Evolutionary conservation across 2,329 filamentous ascomycete genomes (phyloP).

Genomic region (Alternaria postmessia): DNA sequence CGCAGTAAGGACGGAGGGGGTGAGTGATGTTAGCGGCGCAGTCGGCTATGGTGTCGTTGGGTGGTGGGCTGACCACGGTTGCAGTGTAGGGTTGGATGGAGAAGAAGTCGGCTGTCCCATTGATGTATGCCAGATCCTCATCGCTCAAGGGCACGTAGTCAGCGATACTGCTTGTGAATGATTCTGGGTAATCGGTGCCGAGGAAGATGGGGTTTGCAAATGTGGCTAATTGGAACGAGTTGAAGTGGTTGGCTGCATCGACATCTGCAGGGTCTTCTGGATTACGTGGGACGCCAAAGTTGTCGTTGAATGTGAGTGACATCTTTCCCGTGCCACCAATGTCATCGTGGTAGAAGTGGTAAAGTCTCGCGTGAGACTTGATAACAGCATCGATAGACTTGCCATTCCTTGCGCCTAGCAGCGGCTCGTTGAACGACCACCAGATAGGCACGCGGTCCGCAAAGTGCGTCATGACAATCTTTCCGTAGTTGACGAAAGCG

Average conservation of each 20-base stretch:
- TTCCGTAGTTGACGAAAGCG: conserved; percentile 63
- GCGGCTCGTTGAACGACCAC: conserved; percentile 64
- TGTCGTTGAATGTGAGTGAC: conserved; percentile 59
- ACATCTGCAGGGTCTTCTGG: conserved; percentile 54
- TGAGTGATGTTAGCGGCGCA: conserved; percentile 60
- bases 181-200: conserved; percentile 59
- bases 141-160: conserved; percentile 58
- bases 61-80: conserved; percentile 61
- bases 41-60: conserved; percentile 53
- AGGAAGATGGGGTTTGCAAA: conserved; percentile 65
- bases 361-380: conserved; percentile 60
- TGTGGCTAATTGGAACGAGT: conserved; percentile 53
- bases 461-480: conserved; percentile 61
- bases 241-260: conserved; percentile 57
- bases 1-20: conserved; percentile 62
- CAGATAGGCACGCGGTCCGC: conserved; percentile 62
- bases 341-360: conserved; percentile 63
- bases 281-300: conserved; percentile 49
- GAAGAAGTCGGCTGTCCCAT: conserved; percentile 62
- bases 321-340: conserved; percentile 61
- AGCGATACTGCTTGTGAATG: conserved; percentile 50
- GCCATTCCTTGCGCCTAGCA: conserved; percentile 54
- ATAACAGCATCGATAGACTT: conserved; percentile 47
- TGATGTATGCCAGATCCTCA: conserved; percentile 54
- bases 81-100: conserved; percentile 68